Evolutionary conservation across 352 stramenopile species (phyloP), one percentile per base, ranked within the genome.

Genomic region (Pythium monospermum): DNA sequence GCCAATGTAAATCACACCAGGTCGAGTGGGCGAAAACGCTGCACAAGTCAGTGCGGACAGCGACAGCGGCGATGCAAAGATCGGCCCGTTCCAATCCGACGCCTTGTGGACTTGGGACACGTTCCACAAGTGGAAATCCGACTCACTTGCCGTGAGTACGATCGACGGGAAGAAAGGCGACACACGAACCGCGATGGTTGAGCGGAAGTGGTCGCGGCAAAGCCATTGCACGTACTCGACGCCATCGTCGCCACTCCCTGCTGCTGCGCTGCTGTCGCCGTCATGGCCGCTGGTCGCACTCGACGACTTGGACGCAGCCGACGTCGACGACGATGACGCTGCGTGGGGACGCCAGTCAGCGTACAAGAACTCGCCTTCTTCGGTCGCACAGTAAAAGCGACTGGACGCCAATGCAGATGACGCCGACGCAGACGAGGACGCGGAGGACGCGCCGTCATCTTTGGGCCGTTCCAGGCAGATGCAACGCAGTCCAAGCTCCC

Each of bases 51-150:
- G 76, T 18, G 83, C 68, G 16, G 80, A 69, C 4, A 76, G 61
- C 25, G 82, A 83, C n/a, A 96, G 59, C 22, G 90, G 87, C 25
- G 80, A 95, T 15, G 76, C 68, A 61, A 96, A 97, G 53, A 96
- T 89, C 2, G 90, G 87, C 0, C 73, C 75, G 41, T 82, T 78
- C 11, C 54, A 64, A 16, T 73, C 49, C n/a, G 45, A 30, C 13
- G 42, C 35, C 45, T 69, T 69, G 53, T 33, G 49, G 27, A 68
- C 57, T 39, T 84, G 73, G n/a, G 66, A 65, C 22, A 91, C 75
- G 52, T 93, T 95, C 89, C 91, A 98, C 31, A 98, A 71, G 54
- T 98, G 86, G 45, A 98, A 97, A 44, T 85, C 85, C 19, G 83
- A 87, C 53, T 97, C 86, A 39, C 79, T 91, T 33, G 94, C 84